Base-by-base conservation (phyloP, 2,329 filamentous ascomycete genomes). In the Zalaria sp. region DNA sequence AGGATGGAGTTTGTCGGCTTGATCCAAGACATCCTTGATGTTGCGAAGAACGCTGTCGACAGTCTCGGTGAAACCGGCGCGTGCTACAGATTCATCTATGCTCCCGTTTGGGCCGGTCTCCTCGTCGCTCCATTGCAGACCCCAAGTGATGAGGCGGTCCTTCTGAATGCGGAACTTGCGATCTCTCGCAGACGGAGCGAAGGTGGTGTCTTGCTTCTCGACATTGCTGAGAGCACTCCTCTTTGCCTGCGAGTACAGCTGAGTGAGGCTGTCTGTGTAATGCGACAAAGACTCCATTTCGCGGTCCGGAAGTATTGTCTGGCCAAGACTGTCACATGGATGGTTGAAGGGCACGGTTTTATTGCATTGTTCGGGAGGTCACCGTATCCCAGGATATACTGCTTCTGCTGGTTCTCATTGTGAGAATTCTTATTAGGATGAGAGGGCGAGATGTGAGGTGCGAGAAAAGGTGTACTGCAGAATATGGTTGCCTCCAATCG, bases 191-290 rank as follows among this genome's bases (percentile, higher is more conserved):
- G 79, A 77, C 55, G 83, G 75, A 49, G 85, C 81, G 25, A 81
- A 81, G 37, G 57, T 59, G n/a, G 56, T 79, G 70, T 54, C 80
- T 55, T 76, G 52, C 56, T 76, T 59, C 70, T 78, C 48, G 70
- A 71, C 41, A 74, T 72, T 56, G 74, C 73, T 57, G 74, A 79
- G 46, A 3, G 57, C 55, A 26, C 79, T 83, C 51, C 77, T 81
- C 57, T 88, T 88, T 44, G 82, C 85, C 64, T 88, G 83, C 51
- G 82, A 81, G 58, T 88, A 88, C 43, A 88, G 74, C 53, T 81
- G 71, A 49, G 78, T 83, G 11, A 85, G 68, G 37, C 53, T 35
- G 8, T 37, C 43, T 25, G 45, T 10, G n/a, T 44, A 34, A 34
- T 44, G 34, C 29, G 38, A 25, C 8, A 40, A 25, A 27, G 34